Evolutionary conservation across 1,139 yeast species (phyloP).

Genomic region (Hansenula sp.): DNA sequence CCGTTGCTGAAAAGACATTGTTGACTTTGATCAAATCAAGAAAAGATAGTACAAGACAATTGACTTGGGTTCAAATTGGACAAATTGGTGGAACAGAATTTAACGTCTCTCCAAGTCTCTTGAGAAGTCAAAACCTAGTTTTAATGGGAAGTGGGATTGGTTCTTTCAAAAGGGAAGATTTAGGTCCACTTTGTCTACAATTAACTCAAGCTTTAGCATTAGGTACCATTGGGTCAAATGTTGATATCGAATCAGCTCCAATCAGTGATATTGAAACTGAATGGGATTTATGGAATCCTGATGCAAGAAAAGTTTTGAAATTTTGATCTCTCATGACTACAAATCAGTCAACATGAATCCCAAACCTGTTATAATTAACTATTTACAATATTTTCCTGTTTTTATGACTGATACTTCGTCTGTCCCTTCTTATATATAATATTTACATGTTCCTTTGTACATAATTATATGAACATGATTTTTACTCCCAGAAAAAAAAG

Average conservation of each 20-base stretch:
- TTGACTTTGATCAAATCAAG: conserved; percentile 3
- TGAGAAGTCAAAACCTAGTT: conserved; percentile 22
- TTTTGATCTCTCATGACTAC: no score
- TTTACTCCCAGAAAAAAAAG: no score
- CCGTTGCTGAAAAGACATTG: conserved; percentile 1
- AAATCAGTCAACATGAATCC: no score
- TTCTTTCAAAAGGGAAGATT: conserved; percentile 11
- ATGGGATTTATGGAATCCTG: conserved; percentile 9
- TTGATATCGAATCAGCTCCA: not conserved
- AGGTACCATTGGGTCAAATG: conserved; percentile 2
- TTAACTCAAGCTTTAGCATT: conserved; percentile 1
- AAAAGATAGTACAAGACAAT: conserved; percentile 6
- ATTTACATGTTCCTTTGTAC: not conserved
- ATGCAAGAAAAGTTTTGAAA: conserved; percentile 7
- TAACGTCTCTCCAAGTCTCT: conserved; percentile 14
- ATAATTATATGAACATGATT: not conserved
- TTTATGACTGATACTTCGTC: no score
- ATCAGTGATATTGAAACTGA: conserved; percentile 3
- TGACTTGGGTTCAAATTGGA: conserved; percentile 25
- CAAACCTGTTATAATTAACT: not conserved
- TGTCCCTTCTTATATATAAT: not conserved
- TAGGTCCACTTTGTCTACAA: conserved; percentile 4
- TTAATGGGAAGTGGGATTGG: conserved; percentile 27
- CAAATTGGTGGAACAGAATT: conserved; percentile 19
- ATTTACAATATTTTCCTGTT: not conserved